Evolutionary conservation across 768 basidiomycete species (phyloP).

Genomic region (Pisolithus sp.): DNA sequence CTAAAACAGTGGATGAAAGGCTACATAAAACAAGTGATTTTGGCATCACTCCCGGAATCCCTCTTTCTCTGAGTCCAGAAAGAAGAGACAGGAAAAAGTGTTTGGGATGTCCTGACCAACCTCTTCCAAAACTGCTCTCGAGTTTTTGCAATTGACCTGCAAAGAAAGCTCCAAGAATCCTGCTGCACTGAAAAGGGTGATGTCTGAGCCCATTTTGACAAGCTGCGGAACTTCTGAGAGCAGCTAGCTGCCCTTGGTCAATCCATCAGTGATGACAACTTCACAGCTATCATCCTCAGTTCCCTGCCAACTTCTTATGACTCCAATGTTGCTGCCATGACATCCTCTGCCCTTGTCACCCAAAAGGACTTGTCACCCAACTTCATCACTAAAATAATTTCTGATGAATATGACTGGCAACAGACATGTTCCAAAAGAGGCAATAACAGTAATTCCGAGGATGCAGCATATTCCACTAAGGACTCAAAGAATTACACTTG

Average conservation of each 20-base stretch:
- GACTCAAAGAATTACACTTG: too few relatives aligned
- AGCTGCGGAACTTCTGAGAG: constrained; percentile 23
- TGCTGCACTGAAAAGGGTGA: too few relatives aligned
- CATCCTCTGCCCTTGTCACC: constrained; percentile 4
- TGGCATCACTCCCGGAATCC: neutral
- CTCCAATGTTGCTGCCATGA: constrained; percentile 24
- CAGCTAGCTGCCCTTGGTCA: constrained; percentile 31
- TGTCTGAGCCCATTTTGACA: too few relatives aligned
- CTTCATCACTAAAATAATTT: neutral
- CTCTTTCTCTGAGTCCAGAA: neutral
- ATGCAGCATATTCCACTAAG: too few relatives aligned
- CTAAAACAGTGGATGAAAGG: constrained; percentile 21
- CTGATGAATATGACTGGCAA: neutral
- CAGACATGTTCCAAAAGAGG: neutral
- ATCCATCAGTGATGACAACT: constrained; percentile 8
- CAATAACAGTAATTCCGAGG: too few relatives aligned
- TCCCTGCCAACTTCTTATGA: constrained; percentile 32
- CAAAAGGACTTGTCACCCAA: constrained; percentile 4
- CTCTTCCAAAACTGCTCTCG: neutral
- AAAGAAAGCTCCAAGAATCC: too few relatives aligned
- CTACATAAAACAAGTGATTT: constrained; percentile 15
- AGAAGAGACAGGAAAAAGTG: neutral
- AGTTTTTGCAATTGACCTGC: too few relatives aligned
- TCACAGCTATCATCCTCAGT: constrained; percentile 26
- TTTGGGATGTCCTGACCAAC: neutral